These are phyloP conservation scores for Paxillus involutus DNA, from an alignment of 768 basidiomycete genomes.

Conservation along the genomic window DNA sequence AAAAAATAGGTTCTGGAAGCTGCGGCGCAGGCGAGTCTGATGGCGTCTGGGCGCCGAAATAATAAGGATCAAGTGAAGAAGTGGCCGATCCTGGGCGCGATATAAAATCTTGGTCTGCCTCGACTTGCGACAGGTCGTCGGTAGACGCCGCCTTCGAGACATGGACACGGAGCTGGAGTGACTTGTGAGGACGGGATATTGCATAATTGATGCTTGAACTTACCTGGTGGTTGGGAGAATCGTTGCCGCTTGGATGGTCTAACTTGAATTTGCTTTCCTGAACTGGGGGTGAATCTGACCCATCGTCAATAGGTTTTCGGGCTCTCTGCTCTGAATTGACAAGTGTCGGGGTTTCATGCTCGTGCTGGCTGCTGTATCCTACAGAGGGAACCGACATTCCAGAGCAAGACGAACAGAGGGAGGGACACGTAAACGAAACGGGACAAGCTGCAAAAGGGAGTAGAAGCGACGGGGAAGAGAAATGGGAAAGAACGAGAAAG, in stretches of 20 bases:
- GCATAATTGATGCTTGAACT: not conserved
- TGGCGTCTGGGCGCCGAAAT: conserved; percentile 73
- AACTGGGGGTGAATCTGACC: conserved; percentile 35
- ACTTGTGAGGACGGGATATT: conserved; percentile 3
- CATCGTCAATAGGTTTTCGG: conserved; percentile 53
- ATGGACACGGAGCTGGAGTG: conserved; percentile 45
- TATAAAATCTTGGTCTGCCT: conserved; percentile 42
- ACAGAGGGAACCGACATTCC: conserved; percentile 41
- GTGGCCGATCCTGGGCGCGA: conserved; percentile 75
- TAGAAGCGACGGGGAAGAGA: conserved; percentile 13
- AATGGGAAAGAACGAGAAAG: conserved; percentile 15
- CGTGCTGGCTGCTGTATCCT: conserved; percentile 40
- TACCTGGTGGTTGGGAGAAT: conserved; percentile 11
- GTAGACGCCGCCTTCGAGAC: conserved; percentile 42
- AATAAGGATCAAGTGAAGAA: conserved; percentile 87
- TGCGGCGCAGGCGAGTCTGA: conserved; percentile 65
- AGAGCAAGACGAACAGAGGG: conserved; percentile 38
- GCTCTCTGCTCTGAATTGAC: conserved; percentile 41
- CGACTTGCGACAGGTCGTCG: conserved; percentile 31
- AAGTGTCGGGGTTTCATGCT: conserved; percentile 34
- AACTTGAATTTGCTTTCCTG: conserved; percentile 44
- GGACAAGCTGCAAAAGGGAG: conserved; percentile 12
- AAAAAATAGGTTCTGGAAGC: conserved; percentile 29
- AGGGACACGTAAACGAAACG: conserved; percentile 29
- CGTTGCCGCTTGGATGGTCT: conserved; percentile 25